phyloP scores from a whole-genome alignment of 306 rosid genomes.

The Ormosia emarginata region DNA sequence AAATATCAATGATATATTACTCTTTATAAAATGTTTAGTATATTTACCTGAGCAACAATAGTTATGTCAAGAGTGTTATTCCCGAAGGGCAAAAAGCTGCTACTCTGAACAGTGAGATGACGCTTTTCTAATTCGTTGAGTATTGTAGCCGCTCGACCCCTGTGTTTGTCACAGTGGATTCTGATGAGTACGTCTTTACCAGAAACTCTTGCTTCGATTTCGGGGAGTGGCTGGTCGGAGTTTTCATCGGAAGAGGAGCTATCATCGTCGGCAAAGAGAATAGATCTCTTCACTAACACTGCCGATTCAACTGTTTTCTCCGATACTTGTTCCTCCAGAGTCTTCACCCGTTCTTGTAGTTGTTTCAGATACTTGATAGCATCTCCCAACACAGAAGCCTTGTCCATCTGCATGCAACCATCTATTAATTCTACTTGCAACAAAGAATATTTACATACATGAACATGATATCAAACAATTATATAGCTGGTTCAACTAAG shows the following conservation, averaged over 20 bases:
- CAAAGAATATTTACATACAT: neutral
- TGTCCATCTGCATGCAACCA: slow-evolving; percentile 68
- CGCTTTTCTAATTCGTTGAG: slow-evolving; percentile 48
- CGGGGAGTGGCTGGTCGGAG: slow-evolving; percentile 41
- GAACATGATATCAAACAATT: neutral
- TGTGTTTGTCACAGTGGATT: slow-evolving; percentile 54
- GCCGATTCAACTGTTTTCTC: slow-evolving; percentile 60
- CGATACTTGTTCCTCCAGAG: slow-evolving; percentile 53
- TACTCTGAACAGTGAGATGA: slow-evolving; percentile 47
- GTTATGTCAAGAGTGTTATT: slow-evolving; percentile 57
- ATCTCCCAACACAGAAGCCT: slow-evolving; percentile 83
- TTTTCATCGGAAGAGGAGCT: slow-evolving; percentile 36
- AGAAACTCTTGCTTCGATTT: slow-evolving; percentile 69
- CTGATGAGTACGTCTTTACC: slow-evolving; percentile 59
- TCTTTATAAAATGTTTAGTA: neutral
- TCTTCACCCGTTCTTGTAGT: slow-evolving; percentile 50
- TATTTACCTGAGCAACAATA: slow-evolving; percentile 35
- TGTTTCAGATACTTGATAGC: slow-evolving; percentile 60
- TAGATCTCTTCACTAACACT: slow-evolving; percentile 47
- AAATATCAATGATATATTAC: neutral
- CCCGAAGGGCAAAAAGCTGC: slow-evolving; percentile 66
- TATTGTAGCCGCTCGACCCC: slow-evolving; percentile 37
- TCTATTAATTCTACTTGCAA: neutral
- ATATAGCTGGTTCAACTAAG: neutral
- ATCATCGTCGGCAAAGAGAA: slow-evolving; percentile 28